phyloP scores from a whole-genome alignment of 805 yeast genomes.

The Sungouiozyma intestinalis region DNA sequence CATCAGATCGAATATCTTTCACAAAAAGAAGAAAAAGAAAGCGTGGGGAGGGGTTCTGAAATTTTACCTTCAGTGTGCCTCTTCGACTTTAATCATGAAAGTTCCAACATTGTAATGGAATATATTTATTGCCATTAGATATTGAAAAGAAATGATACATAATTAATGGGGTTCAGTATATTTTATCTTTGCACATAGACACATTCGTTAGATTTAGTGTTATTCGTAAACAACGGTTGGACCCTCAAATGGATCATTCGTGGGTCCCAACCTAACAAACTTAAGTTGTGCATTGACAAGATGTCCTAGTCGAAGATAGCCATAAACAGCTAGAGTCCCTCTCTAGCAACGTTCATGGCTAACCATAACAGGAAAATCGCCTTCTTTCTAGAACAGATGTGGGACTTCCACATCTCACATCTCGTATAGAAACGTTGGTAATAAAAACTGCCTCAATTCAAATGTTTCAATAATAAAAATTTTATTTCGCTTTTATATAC shows the following conservation, averaged over 20 bases:
- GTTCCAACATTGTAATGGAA: neutral
- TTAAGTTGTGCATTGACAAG: slow-evolving; percentile 24
- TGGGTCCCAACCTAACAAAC: slow-evolving; percentile 18
- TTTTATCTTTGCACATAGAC: slow-evolving; percentile 28
- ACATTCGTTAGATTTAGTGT: slow-evolving; percentile 22
- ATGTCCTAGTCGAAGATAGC: neutral
- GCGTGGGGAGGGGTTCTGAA: too few relatives aligned
- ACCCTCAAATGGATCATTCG: neutral
- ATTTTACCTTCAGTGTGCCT: neutral
- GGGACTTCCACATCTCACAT: too few relatives aligned
- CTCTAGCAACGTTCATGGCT: neutral
- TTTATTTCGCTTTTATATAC: neutral
- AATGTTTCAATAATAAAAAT: too few relatives aligned
- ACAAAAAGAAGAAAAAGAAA: neutral
- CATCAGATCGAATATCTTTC: neutral
- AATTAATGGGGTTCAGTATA: neutral
- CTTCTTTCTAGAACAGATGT: too few relatives aligned
- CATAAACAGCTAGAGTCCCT: neutral
- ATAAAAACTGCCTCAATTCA: neutral
- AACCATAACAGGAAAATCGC: neutral
- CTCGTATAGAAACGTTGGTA: too few relatives aligned
- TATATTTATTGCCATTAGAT: neutral
- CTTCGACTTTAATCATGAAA: neutral
- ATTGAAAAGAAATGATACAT: neutral
- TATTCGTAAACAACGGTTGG: neutral